Conservation (phyloP, 192 early-diverging fungal species). For the Powellomyces hirtus region DNA sequence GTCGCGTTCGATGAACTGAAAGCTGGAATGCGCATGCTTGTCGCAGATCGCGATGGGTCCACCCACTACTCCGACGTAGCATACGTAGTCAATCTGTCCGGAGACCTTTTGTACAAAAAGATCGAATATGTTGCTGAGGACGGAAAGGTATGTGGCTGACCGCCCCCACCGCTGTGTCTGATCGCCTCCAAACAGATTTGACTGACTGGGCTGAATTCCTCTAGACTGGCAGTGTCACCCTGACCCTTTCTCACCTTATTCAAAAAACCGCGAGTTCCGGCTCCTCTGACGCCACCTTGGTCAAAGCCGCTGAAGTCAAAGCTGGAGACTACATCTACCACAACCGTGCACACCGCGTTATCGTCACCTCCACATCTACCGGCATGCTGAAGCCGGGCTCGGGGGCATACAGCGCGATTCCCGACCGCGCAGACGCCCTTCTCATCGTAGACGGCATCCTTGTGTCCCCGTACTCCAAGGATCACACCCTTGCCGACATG, state of each 20-base stretch:
- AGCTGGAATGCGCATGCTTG: neutral
- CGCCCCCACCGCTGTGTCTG: too few species aligned
- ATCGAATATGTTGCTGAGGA: neutral
- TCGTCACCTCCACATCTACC: neutral
- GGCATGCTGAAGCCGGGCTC: neutral
- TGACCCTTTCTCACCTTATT: conserved; percentile 8
- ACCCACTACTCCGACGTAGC: neutral
- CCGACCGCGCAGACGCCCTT: neutral
- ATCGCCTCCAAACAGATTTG: too few species aligned
- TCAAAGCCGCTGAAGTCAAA: neutral
- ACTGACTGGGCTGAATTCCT: neutral
- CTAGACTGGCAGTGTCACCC: neutral
- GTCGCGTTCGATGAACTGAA: neutral
- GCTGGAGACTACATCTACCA: conserved; percentile 10
- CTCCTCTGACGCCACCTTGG: neutral
- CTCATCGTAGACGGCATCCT: conserved; percentile 1
- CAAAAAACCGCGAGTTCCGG: neutral
- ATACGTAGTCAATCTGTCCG: neutral
- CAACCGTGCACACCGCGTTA: neutral
- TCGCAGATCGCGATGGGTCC: neutral
- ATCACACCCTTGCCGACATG: neutral
- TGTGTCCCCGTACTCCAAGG: neutral
- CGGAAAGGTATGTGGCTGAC: neutral
- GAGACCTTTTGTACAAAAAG: neutral
- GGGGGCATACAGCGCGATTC: conserved; percentile 6